A percentile compares a stretch with the other conserved stretches of the same genome.
phyloP scores from a whole-genome alignment of 2,329 filamentous ascomycete genomes.

The Metarhizium rileyi region DNA sequence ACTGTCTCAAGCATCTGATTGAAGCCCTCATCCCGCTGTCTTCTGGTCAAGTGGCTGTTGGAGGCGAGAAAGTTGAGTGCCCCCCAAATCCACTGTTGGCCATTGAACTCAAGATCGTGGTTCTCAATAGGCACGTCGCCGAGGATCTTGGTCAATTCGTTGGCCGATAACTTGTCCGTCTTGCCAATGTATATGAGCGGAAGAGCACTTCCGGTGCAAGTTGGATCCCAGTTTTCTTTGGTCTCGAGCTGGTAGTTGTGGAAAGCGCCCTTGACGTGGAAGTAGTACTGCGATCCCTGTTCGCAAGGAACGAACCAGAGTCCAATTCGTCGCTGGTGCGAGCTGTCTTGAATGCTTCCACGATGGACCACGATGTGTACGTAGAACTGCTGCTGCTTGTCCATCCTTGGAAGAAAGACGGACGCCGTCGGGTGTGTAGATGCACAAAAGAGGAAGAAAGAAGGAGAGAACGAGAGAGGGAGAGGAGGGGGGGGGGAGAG shows the following conservation, averaged over 20 bases:
- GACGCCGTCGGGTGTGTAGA: not conserved
- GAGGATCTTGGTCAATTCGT: constrained; percentile 3
- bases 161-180: constrained; percentile 7
- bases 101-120: constrained; percentile 9
- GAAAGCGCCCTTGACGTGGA: constrained; percentile 6
- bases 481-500: not conserved
- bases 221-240: constrained; percentile 8
- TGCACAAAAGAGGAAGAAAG: not conserved
- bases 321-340: constrained; percentile 9
- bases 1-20: constrained; percentile 10
- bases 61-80: constrained; percentile 5
- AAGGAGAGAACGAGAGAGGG: not conserved
- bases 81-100: constrained; percentile 10
- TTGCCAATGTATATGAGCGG: constrained; percentile 8
- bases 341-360: constrained; percentile 8
- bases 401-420: not conserved
- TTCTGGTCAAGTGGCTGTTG: constrained; percentile 4
- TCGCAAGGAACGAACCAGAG: constrained; percentile 8
- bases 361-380: constrained; percentile 10
- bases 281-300: constrained; percentile 7
- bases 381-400: constrained; percentile 6
- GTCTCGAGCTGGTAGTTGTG: constrained; percentile 7
- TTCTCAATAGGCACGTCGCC: constrained; percentile 6
- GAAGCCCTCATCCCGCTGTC: constrained; percentile 8
- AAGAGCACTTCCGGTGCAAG: constrained; percentile 8